These are phyloP conservation scores for Camelina sativa DNA, from an alignment of 345 rosid species.

Conservation along the genomic window DNA sequence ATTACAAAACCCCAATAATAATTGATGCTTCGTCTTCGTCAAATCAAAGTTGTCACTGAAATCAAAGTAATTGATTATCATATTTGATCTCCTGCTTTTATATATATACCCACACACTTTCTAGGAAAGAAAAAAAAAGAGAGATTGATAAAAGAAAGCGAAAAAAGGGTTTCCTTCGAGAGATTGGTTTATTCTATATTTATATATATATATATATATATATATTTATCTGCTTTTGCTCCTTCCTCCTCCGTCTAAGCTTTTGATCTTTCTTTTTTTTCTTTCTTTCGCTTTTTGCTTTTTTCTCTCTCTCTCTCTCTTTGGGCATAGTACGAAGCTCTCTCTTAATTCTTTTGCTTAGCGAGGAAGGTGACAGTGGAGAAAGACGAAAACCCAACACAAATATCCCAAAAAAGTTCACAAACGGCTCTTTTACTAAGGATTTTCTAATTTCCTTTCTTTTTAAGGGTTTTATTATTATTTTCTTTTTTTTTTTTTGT, in stretches of 20 bases:
- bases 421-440: slow-evolving; percentile 15
- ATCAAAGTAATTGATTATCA: slow-evolving; percentile 28
- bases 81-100: slow-evolving; percentile 33
- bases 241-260: slow-evolving; percentile 11
- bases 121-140: slow-evolving; percentile 26
- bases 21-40: background rate
- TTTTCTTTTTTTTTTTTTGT: background rate
- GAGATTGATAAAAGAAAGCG: slow-evolving; percentile 34
- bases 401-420: slow-evolving; percentile 31
- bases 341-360: slow-evolving; percentile 38
- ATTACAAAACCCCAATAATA: background rate
- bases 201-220: background rate
- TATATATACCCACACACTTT: slow-evolving; percentile 22
- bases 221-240: slow-evolving; percentile 24
- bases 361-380: slow-evolving; percentile 49
- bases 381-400: slow-evolving; percentile 21
- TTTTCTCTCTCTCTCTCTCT: background rate
- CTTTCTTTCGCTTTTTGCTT: slow-evolving; percentile 30
- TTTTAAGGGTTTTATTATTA: background rate
- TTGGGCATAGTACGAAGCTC: too few relatives aligned
- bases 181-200: slow-evolving; percentile 27
- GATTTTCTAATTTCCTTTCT: background rate
- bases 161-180: slow-evolving; percentile 33
- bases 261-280: slow-evolving; percentile 17
- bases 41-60: slow-evolving; percentile 27